These are phyloP conservation scores for Setomelanomma holmii DNA, from an alignment of 2,329 filamentous ascomycete genomes.

Conservation along the genomic window DNA sequence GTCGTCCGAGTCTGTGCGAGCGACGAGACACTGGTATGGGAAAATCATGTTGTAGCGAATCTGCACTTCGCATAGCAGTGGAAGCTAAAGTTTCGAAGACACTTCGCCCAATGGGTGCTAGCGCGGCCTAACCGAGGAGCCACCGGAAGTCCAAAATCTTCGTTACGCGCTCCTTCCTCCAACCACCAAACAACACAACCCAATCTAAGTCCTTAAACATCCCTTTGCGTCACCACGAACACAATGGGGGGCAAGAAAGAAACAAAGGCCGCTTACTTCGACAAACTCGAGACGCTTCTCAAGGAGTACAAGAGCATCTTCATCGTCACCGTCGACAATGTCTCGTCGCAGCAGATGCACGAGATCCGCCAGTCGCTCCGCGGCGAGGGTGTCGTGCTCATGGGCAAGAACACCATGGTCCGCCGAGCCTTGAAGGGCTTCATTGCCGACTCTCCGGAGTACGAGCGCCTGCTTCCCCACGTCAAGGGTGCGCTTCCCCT, in stretches of 20 bases:
- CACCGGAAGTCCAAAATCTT: conserved; percentile 16
- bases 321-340: conserved; percentile 94
- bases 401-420: conserved; percentile 99
- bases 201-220: conserved; percentile 87
- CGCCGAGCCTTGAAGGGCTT: conserved; percentile 98
- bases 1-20: conserved; percentile 22
- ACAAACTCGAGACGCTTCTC: conserved; percentile 98
- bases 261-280: conserved; percentile 98
- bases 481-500: conserved; percentile 70
- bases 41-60: conserved; percentile 35
- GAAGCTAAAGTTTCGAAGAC: conserved; percentile 9
- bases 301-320: conserved; percentile 98
- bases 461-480: conserved; percentile 94
- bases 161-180: conserved; percentile 15
- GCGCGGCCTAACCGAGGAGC: too few relatives aligned
- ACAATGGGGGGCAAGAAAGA: conserved; percentile 98
- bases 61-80: conserved; percentile 10
- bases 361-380: conserved; percentile 95
- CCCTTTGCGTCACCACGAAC: conserved; percentile 89
- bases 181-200: conserved; percentile 34
- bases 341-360: conserved; percentile 99
- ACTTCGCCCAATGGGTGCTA: conserved; percentile 7
- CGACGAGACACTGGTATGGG: conserved; percentile 52
- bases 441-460: conserved; percentile 88
- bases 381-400: conserved; percentile 91